Evolutionary conservation across 2,329 filamentous ascomycete species (phyloP), one percentile per base, ranked within the genome.

Genomic region (Trichoderma endophyticum): DNA sequence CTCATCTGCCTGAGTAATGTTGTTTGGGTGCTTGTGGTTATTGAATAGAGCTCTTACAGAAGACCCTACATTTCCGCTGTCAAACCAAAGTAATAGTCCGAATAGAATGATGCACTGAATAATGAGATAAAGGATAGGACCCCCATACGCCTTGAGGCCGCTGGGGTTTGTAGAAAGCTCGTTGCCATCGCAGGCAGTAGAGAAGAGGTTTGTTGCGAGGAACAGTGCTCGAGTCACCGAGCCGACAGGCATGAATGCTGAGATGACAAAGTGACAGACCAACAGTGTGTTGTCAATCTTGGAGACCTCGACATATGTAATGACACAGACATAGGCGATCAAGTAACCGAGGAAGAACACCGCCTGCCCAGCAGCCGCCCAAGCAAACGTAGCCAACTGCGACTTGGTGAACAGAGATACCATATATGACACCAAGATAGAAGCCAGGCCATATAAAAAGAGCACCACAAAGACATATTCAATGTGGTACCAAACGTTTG

Each of bases 401-500:
- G 92, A 94, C 64, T 87, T 89, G 39, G 91, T 89, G 77, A 94
- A 92, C 0, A 97, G 87, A 0, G 94, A 97, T 56, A 97, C 86
- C 48, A 95, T 84, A 80, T 98, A 98, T 2, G 92, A 88, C 66
- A 95, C 84, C 3, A 97, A 83, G 3, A 89, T 93, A 0, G 94
- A 92, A 0, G 92, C 89, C 6, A 97, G 81, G 0, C 94, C 94
- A 79, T 95, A 97, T 0, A 97, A 86, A 71, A 92, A 87, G 74
- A 97, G 90, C 51, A 97, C 86, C 14, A 95, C 81, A 79, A 97
- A 97, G 11, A 98, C 83, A 78, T 97, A 97, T 56, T 90, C 92
- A 5, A 94, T 85, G 71, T 91, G 87, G 76, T 93, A 97, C 90
- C 93, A 97, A 6, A 91, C 86, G 70, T 85, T 79, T 0, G 90